Evolutionary conservation across 768 basidiomycete species (phyloP).

Genomic region (Pisolithus tinctorius): DNA sequence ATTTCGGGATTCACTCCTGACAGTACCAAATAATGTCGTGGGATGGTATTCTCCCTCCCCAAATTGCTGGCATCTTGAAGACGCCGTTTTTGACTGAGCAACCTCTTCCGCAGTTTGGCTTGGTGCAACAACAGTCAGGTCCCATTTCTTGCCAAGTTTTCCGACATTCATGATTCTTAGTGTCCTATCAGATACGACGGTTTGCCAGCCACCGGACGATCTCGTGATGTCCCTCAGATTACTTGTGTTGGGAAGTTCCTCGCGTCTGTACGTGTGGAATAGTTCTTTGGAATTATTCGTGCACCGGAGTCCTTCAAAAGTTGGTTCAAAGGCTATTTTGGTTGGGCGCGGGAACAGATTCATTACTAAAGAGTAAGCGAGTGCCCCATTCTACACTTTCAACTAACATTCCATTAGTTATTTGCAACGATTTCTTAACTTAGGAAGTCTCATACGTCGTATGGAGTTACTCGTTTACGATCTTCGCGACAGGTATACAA

Average conservation of each 20-base stretch:
- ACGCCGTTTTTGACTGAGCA: conserved; percentile 71
- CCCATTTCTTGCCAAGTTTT: not conserved
- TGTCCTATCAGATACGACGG: conserved; percentile 37
- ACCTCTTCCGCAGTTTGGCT: conserved; percentile 40
- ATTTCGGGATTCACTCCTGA: conserved; percentile 2
- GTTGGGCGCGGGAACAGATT: conserved; percentile 53
- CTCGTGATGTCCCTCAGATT: conserved; percentile 48
- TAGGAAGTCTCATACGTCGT: conserved; percentile 63
- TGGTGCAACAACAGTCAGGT: conserved; percentile 56
- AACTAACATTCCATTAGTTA: conserved; percentile 34
- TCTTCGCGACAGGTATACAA: conserved; percentile 44
- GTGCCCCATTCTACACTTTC: not conserved
- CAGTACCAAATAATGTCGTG: conserved; percentile 55
- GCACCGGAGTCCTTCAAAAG: conserved; percentile 32
- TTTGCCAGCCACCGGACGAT: conserved; percentile 41
- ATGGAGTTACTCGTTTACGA: conserved; percentile 47
- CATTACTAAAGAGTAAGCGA: conserved; percentile 48
- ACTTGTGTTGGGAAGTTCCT: conserved; percentile 62
- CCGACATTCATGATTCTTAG: conserved; percentile 29
- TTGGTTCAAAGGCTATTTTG: conserved; percentile 32
- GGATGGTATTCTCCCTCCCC: conserved; percentile 45
- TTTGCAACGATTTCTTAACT: conserved; percentile 52
- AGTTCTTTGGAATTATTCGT: conserved; percentile 47
- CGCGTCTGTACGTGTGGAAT: conserved; percentile 63
- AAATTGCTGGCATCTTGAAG: conserved; percentile 23